Percentiles rank a stretch among this genome's conserved stretches.
Conservation (phyloP, 371 early-diverging fungal genomes). For the Haplosporangium sp. region DNA sequence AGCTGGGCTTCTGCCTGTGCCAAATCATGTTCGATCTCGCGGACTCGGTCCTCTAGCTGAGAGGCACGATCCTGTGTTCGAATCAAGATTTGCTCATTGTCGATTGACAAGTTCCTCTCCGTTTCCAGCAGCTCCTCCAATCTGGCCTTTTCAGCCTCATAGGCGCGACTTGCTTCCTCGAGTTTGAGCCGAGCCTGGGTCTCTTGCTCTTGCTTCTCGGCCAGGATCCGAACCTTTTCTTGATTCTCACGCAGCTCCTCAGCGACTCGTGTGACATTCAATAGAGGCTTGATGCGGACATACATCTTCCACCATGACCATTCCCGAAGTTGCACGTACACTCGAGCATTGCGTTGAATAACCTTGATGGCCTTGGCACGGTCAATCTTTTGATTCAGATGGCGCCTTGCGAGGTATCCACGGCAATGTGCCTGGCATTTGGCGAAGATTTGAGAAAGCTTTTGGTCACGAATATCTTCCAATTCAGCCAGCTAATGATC, state of each 20-base stretch:
- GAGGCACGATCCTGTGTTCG: constrained; percentile 79
- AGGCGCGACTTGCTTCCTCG: constrained; percentile 60
- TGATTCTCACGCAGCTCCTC: constrained; percentile 78
- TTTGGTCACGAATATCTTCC: constrained; percentile 93
- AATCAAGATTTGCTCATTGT: constrained; percentile 83
- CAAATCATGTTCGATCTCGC: constrained; percentile 67
- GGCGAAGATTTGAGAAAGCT: constrained; percentile 84
- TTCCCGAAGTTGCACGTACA: constrained; percentile 89
- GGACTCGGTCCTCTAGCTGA: constrained; percentile 74
- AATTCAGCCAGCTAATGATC: constrained; percentile 88
- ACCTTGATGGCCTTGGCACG: constrained; percentile 89
- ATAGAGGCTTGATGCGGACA: constrained; percentile 96
- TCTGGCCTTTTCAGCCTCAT: constrained; percentile 74
- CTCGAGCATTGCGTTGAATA: constrained; percentile 92
- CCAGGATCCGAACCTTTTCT: constrained; percentile 67
- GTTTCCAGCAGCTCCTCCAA: constrained; percentile 75
- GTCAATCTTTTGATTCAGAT: constrained; percentile 75
- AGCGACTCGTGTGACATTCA: constrained; percentile 87
- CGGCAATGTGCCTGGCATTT: constrained; percentile 91
- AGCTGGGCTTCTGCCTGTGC: constrained; percentile 74
- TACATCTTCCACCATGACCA: constrained; percentile 98
- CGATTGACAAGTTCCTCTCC: constrained; percentile 78
- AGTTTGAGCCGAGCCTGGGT: constrained; percentile 60
- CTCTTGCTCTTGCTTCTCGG: constrained; percentile 67
- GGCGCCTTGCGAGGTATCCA: constrained; percentile 83